Conservation (phyloP, 495 filamentous ascomycete genomes). For the Aspergillus incahuasiensis region DNA sequence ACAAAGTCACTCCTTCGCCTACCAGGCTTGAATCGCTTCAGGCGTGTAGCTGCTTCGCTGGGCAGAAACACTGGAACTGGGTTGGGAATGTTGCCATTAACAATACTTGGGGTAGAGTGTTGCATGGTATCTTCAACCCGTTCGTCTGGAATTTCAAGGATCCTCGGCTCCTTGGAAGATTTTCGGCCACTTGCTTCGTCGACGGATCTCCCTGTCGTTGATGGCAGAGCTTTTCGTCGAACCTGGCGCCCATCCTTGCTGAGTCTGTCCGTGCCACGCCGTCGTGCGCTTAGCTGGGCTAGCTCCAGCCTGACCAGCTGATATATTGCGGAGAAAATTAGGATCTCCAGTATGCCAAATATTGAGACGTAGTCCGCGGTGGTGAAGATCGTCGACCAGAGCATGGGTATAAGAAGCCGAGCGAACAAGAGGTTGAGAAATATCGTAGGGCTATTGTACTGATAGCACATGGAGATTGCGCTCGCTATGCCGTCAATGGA, state of each 20-base stretch:
- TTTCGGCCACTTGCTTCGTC: not conserved
- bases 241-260: not conserved
- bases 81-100: not conserved
- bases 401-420: slow-evolving; percentile 7
- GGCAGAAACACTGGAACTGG: not conserved
- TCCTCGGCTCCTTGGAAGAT: not conserved
- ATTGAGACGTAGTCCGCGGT: slow-evolving; percentile 2
- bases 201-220: not conserved
- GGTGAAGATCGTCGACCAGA: slow-evolving; percentile 11
- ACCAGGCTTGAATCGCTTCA: slow-evolving; percentile 7
- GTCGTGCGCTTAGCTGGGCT: not conserved
- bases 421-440: slow-evolving; percentile 9
- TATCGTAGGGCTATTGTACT: slow-evolving; percentile 6
- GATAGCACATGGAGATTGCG: not conserved
- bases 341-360: slow-evolving; percentile 7
- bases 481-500: slow-evolving; percentile 1
- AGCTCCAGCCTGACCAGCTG: slow-evolving; percentile 9
- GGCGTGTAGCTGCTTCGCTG: slow-evolving; percentile 1
- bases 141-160: slow-evolving; percentile 9
- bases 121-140: not conserved
- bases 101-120: not conserved
- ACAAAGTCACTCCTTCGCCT: slow-evolving; percentile 10
- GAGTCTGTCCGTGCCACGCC: not conserved
- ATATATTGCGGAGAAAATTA: slow-evolving; percentile 6
- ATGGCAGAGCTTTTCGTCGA: slow-evolving; percentile 1